Evolutionary conservation across 257 asterid species (phyloP).

Genomic region (Fraxinus pennsylvanica): DNA sequence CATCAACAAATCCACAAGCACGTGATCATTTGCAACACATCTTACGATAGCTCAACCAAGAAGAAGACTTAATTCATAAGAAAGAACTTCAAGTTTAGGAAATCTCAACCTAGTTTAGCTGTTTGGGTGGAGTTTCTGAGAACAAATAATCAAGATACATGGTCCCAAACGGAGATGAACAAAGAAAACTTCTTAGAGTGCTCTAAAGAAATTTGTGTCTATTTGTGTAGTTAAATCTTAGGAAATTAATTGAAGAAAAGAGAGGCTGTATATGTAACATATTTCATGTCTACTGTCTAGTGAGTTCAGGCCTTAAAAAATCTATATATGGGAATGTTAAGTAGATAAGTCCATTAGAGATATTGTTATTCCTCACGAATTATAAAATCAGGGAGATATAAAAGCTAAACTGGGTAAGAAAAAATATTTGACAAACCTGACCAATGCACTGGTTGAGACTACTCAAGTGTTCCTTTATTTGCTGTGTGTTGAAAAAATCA

Average conservation of each 20-base stretch:
- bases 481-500: conserved; percentile 62
- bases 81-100: neutral
- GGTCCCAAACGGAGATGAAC: neutral
- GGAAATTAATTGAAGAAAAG: neutral
- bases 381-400: neutral
- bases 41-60: neutral
- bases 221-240: neutral
- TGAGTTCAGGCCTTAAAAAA: neutral
- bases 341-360: neutral
- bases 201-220: neutral
- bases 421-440: conserved; percentile 45
- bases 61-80: neutral
- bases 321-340: neutral
- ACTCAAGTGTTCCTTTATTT: conserved; percentile 54
- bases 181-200: neutral
- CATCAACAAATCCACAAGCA: neutral
- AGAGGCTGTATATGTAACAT: neutral
- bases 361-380: neutral
- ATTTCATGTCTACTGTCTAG: neutral
- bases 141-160: neutral
- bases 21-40: neutral
- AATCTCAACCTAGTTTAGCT: neutral
- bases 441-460: conserved; percentile 43
- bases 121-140: neutral
- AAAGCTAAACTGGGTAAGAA: neutral